These are phyloP conservation scores for Polygonum maritimum DNA, from an alignment of 148 eudicot genomes.

Conservation along the genomic window DNA sequence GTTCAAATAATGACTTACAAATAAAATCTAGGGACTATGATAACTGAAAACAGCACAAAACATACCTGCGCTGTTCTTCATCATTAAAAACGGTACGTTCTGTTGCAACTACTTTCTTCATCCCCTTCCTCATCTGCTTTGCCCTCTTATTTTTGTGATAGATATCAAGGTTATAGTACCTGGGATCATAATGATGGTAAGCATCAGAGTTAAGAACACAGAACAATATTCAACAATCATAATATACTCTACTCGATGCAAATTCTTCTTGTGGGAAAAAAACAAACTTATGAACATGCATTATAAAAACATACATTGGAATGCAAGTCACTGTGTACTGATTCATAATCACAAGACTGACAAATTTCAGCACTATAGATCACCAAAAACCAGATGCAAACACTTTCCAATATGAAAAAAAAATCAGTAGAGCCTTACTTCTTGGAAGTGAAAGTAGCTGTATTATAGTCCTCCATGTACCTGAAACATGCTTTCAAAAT, in stretches of 20 bases:
- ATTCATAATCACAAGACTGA: neutral
- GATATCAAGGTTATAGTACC: conserved; percentile 86
- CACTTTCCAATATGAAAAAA: neutral
- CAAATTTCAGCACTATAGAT: neutral
- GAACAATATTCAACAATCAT: neutral
- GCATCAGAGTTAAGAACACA: neutral
- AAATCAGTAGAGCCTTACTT: conserved; percentile 42
- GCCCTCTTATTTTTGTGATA: conserved; percentile 57
- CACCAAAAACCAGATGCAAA: neutral
- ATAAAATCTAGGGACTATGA: neutral
- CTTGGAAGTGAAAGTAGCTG: conserved; percentile 89
- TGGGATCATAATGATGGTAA: conserved; percentile 29
- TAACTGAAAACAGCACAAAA: conserved; percentile 5
- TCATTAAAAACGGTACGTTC: conserved; percentile 80
- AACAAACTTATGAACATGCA: neutral
- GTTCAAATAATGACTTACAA: neutral
- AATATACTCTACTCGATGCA: neutral
- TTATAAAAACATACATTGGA: neutral
- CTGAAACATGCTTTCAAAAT: conserved; percentile 23
- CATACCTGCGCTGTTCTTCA: conserved; percentile 92
- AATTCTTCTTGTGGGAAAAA: neutral
- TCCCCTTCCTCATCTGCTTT: conserved; percentile 62
- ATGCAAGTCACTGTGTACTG: neutral
- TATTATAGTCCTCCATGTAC: conserved; percentile 97
- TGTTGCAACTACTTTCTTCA: conserved; percentile 30